Evolutionary conservation across 805 yeast species (phyloP).

Genomic region (Saccharomycopsis fibuligera): DNA sequence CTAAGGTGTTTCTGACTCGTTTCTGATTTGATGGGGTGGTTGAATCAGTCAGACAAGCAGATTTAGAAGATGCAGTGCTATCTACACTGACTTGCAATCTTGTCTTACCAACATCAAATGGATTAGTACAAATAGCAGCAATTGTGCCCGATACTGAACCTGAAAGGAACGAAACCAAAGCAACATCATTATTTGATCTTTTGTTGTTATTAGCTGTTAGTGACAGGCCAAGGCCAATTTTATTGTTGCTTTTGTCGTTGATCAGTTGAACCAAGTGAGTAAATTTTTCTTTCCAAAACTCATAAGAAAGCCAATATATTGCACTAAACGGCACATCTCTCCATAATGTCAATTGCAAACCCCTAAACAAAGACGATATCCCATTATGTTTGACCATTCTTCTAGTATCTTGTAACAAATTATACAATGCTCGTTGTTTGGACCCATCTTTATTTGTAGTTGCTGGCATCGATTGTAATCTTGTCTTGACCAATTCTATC

Average conservation of each 20-base stretch:
- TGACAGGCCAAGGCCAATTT: conserved; percentile 1
- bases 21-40: conserved; percentile 21
- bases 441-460: too few species aligned
- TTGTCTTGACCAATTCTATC: conserved; percentile 76
- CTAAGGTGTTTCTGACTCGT: conserved; percentile 3
- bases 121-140: conserved; percentile 86
- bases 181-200: conserved; percentile 36
- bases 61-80: conserved; percentile 18
- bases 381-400: conserved; percentile 53
- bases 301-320: conserved; percentile 89
- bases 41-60: conserved; percentile 21
- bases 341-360: conserved; percentile 85
- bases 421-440: conserved; percentile 24
- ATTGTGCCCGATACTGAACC: conserved; percentile 81
- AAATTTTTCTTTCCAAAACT: conserved; percentile 36
- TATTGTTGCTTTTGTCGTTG: not conserved
- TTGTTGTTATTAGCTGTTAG: not conserved
- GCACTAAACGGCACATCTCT: conserved; percentile 97
- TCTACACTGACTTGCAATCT: conserved; percentile 66
- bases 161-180: conserved; percentile 61
- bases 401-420: conserved; percentile 48
- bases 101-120: conserved; percentile 97
- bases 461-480: conserved; percentile 83
- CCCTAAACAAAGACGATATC: conserved; percentile 63
- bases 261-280: conserved; percentile 6